Conservation (phyloP, 768 basidiomycete species). For the Trichaptum fuscoviolaceum region DNA sequence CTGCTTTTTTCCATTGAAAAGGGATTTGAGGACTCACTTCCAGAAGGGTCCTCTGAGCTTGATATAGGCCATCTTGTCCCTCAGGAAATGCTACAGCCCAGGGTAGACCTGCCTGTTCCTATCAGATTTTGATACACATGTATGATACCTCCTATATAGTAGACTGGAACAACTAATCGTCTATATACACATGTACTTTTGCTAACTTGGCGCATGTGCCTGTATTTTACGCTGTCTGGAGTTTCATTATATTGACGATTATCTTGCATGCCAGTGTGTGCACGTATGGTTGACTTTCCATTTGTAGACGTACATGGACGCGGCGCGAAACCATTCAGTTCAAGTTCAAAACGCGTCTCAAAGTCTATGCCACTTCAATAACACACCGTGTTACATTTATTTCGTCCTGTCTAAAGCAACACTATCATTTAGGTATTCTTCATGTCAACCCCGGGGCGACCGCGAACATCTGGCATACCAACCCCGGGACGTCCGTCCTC, state of each 20-base stretch:
- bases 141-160: neutral
- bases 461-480: slow-evolving; percentile 38
- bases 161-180: neutral
- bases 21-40: neutral
- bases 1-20: neutral
- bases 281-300: neutral
- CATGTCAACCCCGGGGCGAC: slow-evolving; percentile 35
- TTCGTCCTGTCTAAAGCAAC: neutral
- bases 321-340: neutral
- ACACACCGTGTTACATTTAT: neutral
- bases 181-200: neutral
- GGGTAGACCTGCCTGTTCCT: neutral
- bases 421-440: neutral
- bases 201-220: neutral
- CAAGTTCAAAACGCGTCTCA: neutral
- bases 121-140: neutral
- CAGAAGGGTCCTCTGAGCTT: neutral
- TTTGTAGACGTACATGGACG: neutral
- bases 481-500: slow-evolving; percentile 46
- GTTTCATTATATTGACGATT: neutral
- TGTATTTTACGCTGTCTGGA: neutral
- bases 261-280: no score
- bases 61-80: neutral
- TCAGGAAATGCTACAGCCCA: neutral
- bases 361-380: neutral